Percentiles rank a stretch among this genome's conserved stretches.
Evolutionary conservation across 1,139 yeast genomes (phyloP).

Genomic region (Lodderomyces jiufengensis): DNA sequence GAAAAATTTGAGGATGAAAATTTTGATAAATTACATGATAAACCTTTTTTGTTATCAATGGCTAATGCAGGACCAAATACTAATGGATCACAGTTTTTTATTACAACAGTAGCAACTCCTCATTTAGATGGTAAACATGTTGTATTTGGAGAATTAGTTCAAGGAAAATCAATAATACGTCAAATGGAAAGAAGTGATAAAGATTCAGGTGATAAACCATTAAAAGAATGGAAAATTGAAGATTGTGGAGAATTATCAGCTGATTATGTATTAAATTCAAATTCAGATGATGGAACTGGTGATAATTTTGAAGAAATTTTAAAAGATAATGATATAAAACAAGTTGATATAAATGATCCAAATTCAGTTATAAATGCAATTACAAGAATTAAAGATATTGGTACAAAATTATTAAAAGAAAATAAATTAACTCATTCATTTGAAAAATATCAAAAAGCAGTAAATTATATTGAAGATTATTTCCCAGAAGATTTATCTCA

Average conservation of each 20-base stretch:
- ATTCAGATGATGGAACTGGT: slow-evolving; percentile 74
- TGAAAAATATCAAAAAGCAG: slow-evolving; percentile 69
- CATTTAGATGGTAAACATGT: slow-evolving; percentile 94
- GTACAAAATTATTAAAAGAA: slow-evolving; percentile 68
- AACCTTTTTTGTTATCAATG: slow-evolving; percentile 89
- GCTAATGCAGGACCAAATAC: slow-evolving; percentile 96
- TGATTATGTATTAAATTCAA: slow-evolving; percentile 45
- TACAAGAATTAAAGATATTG: slow-evolving; percentile 67
- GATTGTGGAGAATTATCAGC: slow-evolving; percentile 75
- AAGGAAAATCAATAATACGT: slow-evolving; percentile 80
- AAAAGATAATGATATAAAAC: slow-evolving; percentile 57
- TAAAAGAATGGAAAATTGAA: slow-evolving; percentile 60
- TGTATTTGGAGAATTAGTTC: slow-evolving; percentile 85
- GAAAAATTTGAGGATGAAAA: slow-evolving; percentile 94
- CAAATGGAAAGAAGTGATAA: slow-evolving; percentile 69
- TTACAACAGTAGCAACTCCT: slow-evolving; percentile 81
- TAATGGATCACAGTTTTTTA: slow-evolving; percentile 93
- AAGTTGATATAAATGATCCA: slow-evolving; percentile 56
- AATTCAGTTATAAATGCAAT: slow-evolving; percentile 67
- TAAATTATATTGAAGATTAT: slow-evolving; percentile 64
- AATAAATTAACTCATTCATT: slow-evolving; percentile 56
- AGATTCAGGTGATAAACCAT: slow-evolving; percentile 61
- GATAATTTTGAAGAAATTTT: slow-evolving; percentile 77
- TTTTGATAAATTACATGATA: slow-evolving; percentile 70
- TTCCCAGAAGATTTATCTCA: slow-evolving; percentile 67